Evolutionary conservation across 176 grass and related monocot species (phyloP), one percentile per base, ranked within the genome.

Genomic region (Rhynchospora pubera): DNA sequence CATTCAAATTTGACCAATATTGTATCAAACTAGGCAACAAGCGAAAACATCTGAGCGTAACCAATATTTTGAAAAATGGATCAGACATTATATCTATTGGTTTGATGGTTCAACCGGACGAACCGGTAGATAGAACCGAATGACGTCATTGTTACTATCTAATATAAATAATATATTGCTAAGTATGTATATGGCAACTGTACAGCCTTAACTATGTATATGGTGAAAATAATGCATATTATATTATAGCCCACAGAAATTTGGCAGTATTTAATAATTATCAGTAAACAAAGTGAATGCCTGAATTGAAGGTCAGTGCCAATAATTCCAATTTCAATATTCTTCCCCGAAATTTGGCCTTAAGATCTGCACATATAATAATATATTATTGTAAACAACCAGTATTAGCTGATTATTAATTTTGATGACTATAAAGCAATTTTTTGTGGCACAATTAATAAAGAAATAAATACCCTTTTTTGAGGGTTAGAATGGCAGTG

Each of bases 301-400:
- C 91, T 98, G 86, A 98, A 98, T 88, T 95, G 86, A 63, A 89
- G 87, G 21, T 99, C 96, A 80, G 90, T 63, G 22, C 87, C 84
- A 79, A 99, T 91, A 65, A 99, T 84, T 86, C 96, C 96, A 72
- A 99, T 99, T 85, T 99, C 96, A 85, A 99, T 99, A 28, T 99
- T 99, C 89, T 91, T 93, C 13, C 92, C 60, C 11, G 96, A 99
- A 74, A 99, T 99, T 84, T 99, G 96, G 34, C 96, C 96, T 81
- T 99, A 90, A 85, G 84, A 99, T 70, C 96, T 95, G 85, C 61
- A 85, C 56, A 51, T 91, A 51, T 24, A 77, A 6, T 85, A 19
- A 19, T 45, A 70, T 4, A 11, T 46, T 70, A 46, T 74, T 24
- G 21, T 26, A 52, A 9, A 74, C 45, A 2, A 0, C 70, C 70